Conservation (phyloP, 2,329 filamentous ascomycete species). For the Raffaelea deltoideospora region DNA sequence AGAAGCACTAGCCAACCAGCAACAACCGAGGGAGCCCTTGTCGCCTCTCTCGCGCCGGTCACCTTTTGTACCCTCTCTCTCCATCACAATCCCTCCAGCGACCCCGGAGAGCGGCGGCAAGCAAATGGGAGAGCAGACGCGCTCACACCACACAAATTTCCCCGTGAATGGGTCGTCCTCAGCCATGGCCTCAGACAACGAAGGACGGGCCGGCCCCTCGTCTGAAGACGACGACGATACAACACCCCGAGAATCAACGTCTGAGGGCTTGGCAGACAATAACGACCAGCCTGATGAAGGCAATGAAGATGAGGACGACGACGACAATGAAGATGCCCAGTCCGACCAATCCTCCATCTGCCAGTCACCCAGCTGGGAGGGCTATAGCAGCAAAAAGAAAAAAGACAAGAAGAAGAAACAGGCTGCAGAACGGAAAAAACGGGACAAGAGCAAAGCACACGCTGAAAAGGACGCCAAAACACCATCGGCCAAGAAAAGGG, state of each 20-base stretch:
- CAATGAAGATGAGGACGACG: slow-evolving; percentile 8
- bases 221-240: slow-evolving; percentile 11
- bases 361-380: slow-evolving; percentile 48
- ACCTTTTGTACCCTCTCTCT: slow-evolving; percentile 12
- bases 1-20: slow-evolving; percentile 9
- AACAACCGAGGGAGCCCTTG: slow-evolving; percentile 9
- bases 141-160: too few species aligned
- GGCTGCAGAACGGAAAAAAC: slow-evolving; percentile 22
- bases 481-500: slow-evolving; percentile 19
- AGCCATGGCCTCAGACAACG: slow-evolving; percentile 1
- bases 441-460: slow-evolving; percentile 18
- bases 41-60: not conserved
- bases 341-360: slow-evolving; percentile 37
- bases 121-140: too few species aligned
- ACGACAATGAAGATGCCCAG: slow-evolving; percentile 11
- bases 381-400: slow-evolving; percentile 35
- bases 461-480: slow-evolving; percentile 22
- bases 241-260: slow-evolving; percentile 15
- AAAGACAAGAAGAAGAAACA: slow-evolving; percentile 37
- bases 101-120: slow-evolving; percentile 1
- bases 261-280: not conserved
- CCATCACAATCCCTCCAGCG: slow-evolving; percentile 16
- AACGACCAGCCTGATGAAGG: not conserved
- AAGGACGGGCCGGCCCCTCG: slow-evolving; percentile 5
- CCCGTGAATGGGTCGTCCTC: too few species aligned